Percentiles rank a stretch among this genome's conserved stretches.
Evolutionary conservation across 1,284 basidiomycete species (phyloP).

Genomic region (Chalciporus piperatoides): DNA sequence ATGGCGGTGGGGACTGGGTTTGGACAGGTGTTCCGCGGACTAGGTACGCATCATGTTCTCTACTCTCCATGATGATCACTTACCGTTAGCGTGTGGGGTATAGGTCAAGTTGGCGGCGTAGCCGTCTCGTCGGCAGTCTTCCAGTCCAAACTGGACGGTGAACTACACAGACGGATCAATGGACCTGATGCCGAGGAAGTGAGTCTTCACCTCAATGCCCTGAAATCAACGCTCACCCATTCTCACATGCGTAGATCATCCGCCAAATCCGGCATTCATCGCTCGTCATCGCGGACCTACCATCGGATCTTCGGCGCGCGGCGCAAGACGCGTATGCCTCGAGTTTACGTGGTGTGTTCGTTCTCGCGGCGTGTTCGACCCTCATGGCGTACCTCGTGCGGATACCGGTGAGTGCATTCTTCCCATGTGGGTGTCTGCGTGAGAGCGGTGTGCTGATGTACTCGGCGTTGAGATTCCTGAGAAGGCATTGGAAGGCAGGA

Average conservation of each 20-base stretch:
- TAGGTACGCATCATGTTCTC: constrained; percentile 5
- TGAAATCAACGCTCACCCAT: neutral
- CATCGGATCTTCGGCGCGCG: constrained; percentile 9
- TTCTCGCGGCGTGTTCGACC: constrained; percentile 7
- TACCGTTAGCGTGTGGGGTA: neutral
- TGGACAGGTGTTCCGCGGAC: constrained; percentile 12
- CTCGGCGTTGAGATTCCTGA: constrained; percentile 9
- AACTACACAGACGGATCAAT: constrained; percentile 14
- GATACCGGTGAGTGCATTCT: constrained; percentile 6
- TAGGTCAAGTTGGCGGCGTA: constrained; percentile 19
- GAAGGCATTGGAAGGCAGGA: neutral
- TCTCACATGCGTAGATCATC: constrained; percentile 5
- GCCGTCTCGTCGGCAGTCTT: constrained; percentile 22
- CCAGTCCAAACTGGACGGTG: constrained; percentile 20
- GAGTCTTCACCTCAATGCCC: neutral
- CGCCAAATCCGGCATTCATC: constrained; percentile 12
- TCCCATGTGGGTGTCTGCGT: too few species aligned
- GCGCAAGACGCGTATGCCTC: constrained; percentile 13
- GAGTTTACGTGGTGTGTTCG: constrained; percentile 12
- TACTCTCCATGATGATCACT: neutral
- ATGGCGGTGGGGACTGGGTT: constrained; percentile 10
- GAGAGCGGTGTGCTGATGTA: neutral
- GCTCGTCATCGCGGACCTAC: constrained; percentile 9
- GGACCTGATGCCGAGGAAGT: constrained; percentile 17
- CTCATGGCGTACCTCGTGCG: constrained; percentile 9